Evolutionary conservation across 163 green algal genomes (phyloP).

Genomic region (Chlamydomonas reinhardtii): DNA sequence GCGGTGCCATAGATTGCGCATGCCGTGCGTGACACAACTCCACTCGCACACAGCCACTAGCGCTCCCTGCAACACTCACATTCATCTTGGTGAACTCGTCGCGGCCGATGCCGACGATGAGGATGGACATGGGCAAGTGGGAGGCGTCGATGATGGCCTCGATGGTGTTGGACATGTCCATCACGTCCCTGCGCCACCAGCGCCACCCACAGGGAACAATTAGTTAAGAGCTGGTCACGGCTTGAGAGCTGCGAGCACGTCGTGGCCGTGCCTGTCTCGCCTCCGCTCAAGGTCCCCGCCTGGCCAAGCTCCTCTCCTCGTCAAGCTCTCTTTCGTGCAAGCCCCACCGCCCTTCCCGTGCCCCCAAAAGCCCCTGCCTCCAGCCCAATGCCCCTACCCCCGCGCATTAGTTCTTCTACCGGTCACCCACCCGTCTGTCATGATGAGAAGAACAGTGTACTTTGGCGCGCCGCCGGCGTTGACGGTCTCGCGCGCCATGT

Average conservation of each 20-base stretch:
- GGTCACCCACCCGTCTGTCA: conserved; percentile 65
- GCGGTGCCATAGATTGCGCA: no score
- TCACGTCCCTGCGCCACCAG: not conserved
- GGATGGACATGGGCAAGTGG: conserved; percentile 63
- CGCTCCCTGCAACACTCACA: no score
- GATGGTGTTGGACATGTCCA: conserved; percentile 41
- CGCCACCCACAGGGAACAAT: no score
- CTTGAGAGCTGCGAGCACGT: no score
- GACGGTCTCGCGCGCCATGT: not conserved
- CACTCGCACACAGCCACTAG: no score
- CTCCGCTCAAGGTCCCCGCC: no score
- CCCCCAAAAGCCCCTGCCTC: not conserved
- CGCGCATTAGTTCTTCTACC: not conserved
- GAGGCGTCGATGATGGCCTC: conserved; percentile 62
- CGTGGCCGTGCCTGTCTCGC: no score
- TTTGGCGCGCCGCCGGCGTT: conserved; percentile 10
- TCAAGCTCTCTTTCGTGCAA: no score
- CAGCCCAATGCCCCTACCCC: conserved; percentile 47
- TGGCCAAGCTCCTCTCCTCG: no score
- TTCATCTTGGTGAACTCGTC: conserved; percentile 67
- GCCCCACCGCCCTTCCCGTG: no score
- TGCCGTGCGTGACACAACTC: no score
- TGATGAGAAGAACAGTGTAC: conserved; percentile 67
- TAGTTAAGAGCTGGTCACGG: no score
- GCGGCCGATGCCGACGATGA: conserved; percentile 70